phyloP scores from a whole-genome alignment of 148 eudicot species.

The Suaeda aralocaspica region DNA sequence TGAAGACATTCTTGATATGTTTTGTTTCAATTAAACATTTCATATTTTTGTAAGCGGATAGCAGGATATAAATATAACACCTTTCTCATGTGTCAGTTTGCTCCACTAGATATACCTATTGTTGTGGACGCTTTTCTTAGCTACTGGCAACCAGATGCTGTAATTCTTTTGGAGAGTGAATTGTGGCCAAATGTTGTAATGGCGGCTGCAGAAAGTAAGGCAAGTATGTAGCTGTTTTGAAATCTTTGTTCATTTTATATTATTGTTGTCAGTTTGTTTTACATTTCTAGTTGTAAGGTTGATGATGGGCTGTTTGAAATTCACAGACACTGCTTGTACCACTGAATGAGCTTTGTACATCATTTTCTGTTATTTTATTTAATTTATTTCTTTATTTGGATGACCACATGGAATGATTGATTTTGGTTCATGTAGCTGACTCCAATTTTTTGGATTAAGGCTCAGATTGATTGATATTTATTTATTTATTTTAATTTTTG shows the following conservation, averaged over 20 bases:
- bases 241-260: neutral
- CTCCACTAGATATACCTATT: conserved; percentile 81
- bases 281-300: neutral
- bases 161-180: conserved; percentile 85
- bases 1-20: too few species aligned
- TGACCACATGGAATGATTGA: too few species aligned
- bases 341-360: too few species aligned
- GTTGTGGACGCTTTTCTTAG: conserved; percentile 73
- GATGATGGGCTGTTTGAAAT: neutral
- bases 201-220: conserved; percentile 72
- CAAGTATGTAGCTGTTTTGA: conserved; percentile 27
- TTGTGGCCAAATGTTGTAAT: conserved; percentile 95
- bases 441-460: too few species aligned
- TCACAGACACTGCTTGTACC: neutral
- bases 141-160: conserved; percentile 82
- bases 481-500: too few species aligned
- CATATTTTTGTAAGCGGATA: neutral
- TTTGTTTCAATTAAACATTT: neutral
- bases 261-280: conserved; percentile 2
- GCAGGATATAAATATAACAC: neutral
- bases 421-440: too few species aligned
- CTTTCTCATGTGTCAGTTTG: conserved; percentile 55
- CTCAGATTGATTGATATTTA: too few species aligned
- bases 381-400: too few species aligned
- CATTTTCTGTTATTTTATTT: too few species aligned